Base-by-base conservation (phyloP, 345 rosid species). In the Sapria himalayana region DNA sequence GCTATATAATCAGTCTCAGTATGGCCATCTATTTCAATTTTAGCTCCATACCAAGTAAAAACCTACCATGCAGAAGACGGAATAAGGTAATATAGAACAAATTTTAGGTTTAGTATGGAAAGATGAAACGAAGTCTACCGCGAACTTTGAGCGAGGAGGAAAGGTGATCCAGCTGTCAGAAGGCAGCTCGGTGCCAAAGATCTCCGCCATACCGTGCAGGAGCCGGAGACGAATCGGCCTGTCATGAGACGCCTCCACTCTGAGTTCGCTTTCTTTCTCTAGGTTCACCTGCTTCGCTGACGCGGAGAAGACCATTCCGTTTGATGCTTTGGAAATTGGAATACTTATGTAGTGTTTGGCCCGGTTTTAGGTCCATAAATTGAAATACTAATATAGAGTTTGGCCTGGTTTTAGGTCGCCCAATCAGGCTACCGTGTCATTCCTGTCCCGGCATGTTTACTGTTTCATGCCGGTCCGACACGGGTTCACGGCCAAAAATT, bases 11-110 rank as follows among this genome's bases (percentile, higher is more conserved):
- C 93, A 15, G 98, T 78, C 61, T 89, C 94, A 2, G 91, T 71
- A 15, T 54, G 25, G 33, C 93, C 91, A 45, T 82, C 91, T 69
- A 89, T 63, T 61, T 89, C 98, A 43, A 89, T 60, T 10, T 85
- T 76, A 4, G 98, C 94, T 55, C 94, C 94, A 48, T 74, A 72
- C 94, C 94, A 82, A 12, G 94, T 82, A 49, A 82, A 89, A 33
- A 78, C 94, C 97, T 82, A 41, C 41, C 33, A 25, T 19, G 36
- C 21, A 29, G 25, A 8, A 15, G n/a, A n/a, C n/a, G n/a, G n/a
- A n/a, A n/a, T n/a, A n/a, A n/a, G 12, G 8, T 7, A 13, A 3
- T 41, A 12, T 5, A 11, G 5, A 40, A 39, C 17, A 14, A 14
- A 20, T n/a, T n/a, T n/a, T n/a, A n/a, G n/a, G n/a, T n/a, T n/a